Conservation (phyloP, 2,329 filamentous ascomycete genomes). For the Samsoniella hepiali region DNA sequence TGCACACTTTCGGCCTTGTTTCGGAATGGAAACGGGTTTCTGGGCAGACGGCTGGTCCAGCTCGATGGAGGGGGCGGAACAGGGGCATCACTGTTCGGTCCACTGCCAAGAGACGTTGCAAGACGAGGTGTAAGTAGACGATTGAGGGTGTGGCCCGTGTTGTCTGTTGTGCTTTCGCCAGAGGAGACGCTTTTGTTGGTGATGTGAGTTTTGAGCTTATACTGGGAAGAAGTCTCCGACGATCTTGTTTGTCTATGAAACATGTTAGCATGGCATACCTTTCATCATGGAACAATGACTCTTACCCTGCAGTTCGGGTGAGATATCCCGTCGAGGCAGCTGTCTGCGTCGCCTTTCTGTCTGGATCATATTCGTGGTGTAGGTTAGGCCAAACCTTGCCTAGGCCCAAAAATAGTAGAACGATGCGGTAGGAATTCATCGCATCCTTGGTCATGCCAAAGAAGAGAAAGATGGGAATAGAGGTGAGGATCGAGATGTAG, state of each 20-base stretch:
- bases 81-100: neutral
- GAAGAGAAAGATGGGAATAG: conserved; percentile 48
- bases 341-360: conserved; percentile 23
- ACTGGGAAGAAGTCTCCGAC: neutral
- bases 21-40: conserved; percentile 14
- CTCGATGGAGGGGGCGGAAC: neutral
- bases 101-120: neutral
- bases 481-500: conserved; percentile 48
- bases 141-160: neutral
- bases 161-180: conserved; percentile 1
- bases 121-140: neutral
- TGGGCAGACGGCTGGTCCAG: neutral
- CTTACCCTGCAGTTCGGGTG: neutral
- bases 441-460: conserved; percentile 56
- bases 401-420: conserved; percentile 40
- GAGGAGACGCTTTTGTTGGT: conserved; percentile 10
- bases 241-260: neutral
- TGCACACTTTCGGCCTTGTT: neutral
- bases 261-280: neutral
- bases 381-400: conserved; percentile 43
- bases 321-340: neutral
- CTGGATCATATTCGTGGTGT: conserved; percentile 38
- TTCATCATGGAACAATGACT: neutral
- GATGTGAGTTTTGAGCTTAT: neutral
- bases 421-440: conserved; percentile 45